Conservation (phyloP, 2,329 filamentous ascomycete genomes). For the Fusarium sp. region DNA sequence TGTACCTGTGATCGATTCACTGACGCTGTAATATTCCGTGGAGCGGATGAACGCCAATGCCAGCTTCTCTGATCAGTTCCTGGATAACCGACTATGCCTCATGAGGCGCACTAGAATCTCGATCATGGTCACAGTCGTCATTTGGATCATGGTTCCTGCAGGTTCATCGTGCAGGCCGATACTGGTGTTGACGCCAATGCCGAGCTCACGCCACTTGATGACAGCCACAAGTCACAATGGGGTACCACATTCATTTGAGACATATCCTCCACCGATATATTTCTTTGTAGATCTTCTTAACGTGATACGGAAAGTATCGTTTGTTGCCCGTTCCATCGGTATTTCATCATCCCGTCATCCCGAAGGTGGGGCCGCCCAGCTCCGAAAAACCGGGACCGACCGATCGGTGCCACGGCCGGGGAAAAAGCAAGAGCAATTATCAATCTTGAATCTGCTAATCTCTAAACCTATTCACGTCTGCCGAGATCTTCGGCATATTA, state of each 20-base stretch:
- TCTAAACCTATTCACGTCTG: background rate
- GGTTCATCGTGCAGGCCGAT: slow-evolving; percentile 10
- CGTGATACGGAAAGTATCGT: background rate
- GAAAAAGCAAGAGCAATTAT: background rate
- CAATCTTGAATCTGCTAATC: background rate
- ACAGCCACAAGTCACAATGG: background rate
- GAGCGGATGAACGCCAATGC: background rate
- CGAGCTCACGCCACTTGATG: background rate
- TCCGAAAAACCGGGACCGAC: slow-evolving; percentile 3
- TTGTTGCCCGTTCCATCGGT: background rate
- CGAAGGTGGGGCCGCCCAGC: slow-evolving; percentile 5
- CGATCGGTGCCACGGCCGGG: background rate
- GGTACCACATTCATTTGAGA: background rate
- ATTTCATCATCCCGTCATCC: background rate
- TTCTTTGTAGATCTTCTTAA: background rate
- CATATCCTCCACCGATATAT: background rate
- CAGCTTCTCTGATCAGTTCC: background rate
- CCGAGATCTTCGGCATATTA: background rate
- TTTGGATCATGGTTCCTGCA: background rate
- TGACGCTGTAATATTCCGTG: too few species aligned
- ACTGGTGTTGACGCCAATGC: background rate
- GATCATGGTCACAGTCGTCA: background rate
- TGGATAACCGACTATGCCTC: background rate
- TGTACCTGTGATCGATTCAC: background rate
- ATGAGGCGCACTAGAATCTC: background rate